Percentiles rank a stretch among this genome's conserved stretches.
Conservation (phyloP, 495 filamentous ascomycete genomes). For the Chaetomium fimeti region DNA sequence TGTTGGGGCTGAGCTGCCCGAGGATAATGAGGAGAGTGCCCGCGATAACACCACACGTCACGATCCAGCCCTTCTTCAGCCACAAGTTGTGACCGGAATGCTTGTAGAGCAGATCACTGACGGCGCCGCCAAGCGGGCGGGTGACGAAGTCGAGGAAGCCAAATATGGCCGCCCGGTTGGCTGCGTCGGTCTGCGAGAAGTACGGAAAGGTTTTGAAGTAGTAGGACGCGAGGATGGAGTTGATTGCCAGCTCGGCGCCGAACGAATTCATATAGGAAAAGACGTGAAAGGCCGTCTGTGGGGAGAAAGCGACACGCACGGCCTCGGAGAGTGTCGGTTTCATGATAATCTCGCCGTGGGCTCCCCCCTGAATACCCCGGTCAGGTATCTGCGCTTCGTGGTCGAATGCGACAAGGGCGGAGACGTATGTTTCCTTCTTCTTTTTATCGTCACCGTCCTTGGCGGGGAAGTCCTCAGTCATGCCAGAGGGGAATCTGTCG, state of each 20-base stretch:
- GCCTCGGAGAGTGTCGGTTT: too few species aligned
- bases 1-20: conserved; percentile 60
- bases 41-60: conserved; percentile 59
- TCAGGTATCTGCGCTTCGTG: not conserved
- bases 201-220: conserved; percentile 73
- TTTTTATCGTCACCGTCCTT: not conserved
- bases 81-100: conserved; percentile 58
- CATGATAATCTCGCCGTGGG: conserved; percentile 59
- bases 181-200: conserved; percentile 69
- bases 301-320: conserved; percentile 51
- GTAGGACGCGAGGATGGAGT: conserved; percentile 76
- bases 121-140: conserved; percentile 70
- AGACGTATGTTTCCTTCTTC: conserved; percentile 3
- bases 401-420: not conserved
- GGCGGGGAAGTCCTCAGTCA: not conserved
- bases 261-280: conserved; percentile 80
- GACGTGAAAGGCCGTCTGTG: conserved; percentile 62
- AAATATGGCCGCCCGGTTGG: conserved; percentile 86
- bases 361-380: conserved; percentile 37
- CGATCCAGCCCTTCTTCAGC: conserved; percentile 73
- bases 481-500: conserved; percentile 40
- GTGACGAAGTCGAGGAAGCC: conserved; percentile 80
- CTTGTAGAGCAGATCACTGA: conserved; percentile 71
- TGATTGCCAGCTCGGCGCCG: conserved; percentile 81
- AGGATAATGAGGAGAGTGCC: conserved; percentile 70